Percentiles rank a stretch among this genome's conserved stretches.
These are phyloP conservation scores for Sporothrix phasma DNA, from an alignment of 2,329 filamentous ascomycete genomes.

Conservation along the genomic window DNA sequence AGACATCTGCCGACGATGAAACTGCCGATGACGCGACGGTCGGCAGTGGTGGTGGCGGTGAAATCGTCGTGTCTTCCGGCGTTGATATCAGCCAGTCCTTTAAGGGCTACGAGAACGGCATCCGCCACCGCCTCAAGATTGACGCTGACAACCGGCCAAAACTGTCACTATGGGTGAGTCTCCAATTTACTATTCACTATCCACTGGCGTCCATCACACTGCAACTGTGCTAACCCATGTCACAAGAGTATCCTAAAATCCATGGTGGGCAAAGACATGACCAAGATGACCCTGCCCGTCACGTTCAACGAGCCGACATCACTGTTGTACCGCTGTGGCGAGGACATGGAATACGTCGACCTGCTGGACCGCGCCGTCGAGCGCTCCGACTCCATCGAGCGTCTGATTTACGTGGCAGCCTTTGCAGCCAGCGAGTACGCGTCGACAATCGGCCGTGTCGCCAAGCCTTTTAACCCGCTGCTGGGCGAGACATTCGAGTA, in stretches of 20 bases:
- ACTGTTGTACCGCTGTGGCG: slow-evolving; percentile 82
- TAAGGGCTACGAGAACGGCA: slow-evolving; percentile 82
- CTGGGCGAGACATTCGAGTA: slow-evolving; percentile 97
- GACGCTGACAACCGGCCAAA: slow-evolving; percentile 88
- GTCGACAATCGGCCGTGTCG: slow-evolving; percentile 90
- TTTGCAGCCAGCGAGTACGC: slow-evolving; percentile 96
- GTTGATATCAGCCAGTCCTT: slow-evolving; percentile 68
- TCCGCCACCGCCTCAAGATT: slow-evolving; percentile 71
- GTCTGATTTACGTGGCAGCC: slow-evolving; percentile 86
- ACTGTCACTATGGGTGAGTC: slow-evolving; percentile 85
- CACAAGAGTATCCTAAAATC: slow-evolving; percentile 79
- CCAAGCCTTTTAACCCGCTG: slow-evolving; percentile 95
- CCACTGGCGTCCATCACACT: not conserved
- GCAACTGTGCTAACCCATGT: slow-evolving; percentile 29
- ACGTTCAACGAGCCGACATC: slow-evolving; percentile 99
- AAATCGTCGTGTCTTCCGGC: slow-evolving; percentile 36
- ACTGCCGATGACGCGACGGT: slow-evolving; percentile 29
- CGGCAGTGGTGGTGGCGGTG: not conserved
- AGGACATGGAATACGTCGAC: slow-evolving; percentile 97
- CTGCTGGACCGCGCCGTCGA: slow-evolving; percentile 83
- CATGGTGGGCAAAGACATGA: slow-evolving; percentile 99
- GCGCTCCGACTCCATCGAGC: slow-evolving; percentile 76
- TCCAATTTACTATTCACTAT: not conserved
- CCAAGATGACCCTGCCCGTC: slow-evolving; percentile 96
- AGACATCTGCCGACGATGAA: slow-evolving; percentile 18